These are phyloP conservation scores for Wickerhamomyces sydowiorum DNA, from an alignment of 805 yeast genomes.

Conservation along the genomic window DNA sequence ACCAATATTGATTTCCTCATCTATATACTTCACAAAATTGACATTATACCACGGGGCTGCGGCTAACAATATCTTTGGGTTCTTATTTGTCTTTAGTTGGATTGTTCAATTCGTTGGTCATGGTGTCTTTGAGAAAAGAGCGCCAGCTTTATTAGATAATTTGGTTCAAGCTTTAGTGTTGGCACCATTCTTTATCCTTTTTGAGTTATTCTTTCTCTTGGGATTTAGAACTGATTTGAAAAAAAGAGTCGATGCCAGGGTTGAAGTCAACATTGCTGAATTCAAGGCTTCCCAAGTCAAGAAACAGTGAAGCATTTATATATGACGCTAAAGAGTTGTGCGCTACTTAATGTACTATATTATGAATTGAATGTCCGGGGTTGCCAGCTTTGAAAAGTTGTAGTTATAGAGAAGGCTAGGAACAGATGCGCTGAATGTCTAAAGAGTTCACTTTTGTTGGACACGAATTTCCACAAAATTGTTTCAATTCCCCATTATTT, in stretches of 20 bases:
- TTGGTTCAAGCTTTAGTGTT: constrained; percentile 78
- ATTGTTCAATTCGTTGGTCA: constrained; percentile 84
- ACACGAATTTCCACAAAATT: too few relatives aligned
- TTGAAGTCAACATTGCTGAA: constrained; percentile 25
- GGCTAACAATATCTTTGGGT: constrained; percentile 9
- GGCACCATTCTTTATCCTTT: constrained; percentile 87
- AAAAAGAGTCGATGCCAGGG: constrained; percentile 25
- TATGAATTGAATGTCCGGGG: too few relatives aligned
- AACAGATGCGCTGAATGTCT: too few relatives aligned
- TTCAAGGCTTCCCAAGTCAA: constrained; percentile 12
- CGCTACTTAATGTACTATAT: too few relatives aligned
- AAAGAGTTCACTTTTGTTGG: too few relatives aligned
- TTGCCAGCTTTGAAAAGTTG: too few relatives aligned
- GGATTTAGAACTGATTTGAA: constrained; percentile 53
- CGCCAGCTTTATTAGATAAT: constrained; percentile 86
- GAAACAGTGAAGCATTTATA: neutral
- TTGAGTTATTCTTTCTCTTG: constrained; percentile 64
- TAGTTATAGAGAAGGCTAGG: too few relatives aligned
- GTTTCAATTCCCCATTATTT: too few relatives aligned
- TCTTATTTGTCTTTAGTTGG: constrained; percentile 60
- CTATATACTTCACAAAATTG: constrained; percentile 20
- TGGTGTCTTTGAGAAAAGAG: constrained; percentile 69
- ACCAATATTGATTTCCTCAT: constrained; percentile 28
- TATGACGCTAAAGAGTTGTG: too few relatives aligned
- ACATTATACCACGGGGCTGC: constrained; percentile 15